phyloP scores from a whole-genome alignment of 2,329 filamentous ascomycete species.

The Zarea fungicola region DNA sequence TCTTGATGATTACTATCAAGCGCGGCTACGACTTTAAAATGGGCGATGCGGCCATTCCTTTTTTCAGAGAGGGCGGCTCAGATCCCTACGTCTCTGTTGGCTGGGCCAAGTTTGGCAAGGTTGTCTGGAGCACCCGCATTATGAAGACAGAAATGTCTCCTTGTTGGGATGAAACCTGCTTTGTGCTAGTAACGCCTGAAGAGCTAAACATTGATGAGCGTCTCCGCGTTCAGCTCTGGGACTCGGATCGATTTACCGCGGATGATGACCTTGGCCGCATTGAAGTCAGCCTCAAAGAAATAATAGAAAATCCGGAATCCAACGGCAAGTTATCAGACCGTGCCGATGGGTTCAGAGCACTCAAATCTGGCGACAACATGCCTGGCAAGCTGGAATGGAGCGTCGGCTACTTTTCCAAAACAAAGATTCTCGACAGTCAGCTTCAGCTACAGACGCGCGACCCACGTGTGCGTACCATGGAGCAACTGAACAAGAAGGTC shows the following conservation, averaged over 20 bases:
- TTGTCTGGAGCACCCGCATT: constrained; percentile 57
- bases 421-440: constrained; percentile 56
- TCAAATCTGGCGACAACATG: constrained; percentile 62
- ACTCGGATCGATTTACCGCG: constrained; percentile 65
- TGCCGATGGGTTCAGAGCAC: constrained; percentile 59
- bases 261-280: constrained; percentile 72
- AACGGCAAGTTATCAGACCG: constrained; percentile 59
- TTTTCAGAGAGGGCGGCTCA: constrained; percentile 54
- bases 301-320: constrained; percentile 56
- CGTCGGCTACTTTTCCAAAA: constrained; percentile 67
- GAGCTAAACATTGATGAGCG: constrained; percentile 68
- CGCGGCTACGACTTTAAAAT: constrained; percentile 66
- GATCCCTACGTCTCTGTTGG: constrained; percentile 68
- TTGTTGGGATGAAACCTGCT: constrained; percentile 65
- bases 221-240: constrained; percentile 67
- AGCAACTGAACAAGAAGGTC: constrained; percentile 56
- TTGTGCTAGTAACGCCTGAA: constrained; percentile 63
- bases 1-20: constrained; percentile 62
- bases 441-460: constrained; percentile 57
- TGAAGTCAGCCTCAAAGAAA: constrained; percentile 59
- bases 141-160: constrained; percentile 62
- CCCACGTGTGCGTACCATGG: constrained; percentile 48
- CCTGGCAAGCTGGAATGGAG: constrained; percentile 65
- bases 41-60: constrained; percentile 59
- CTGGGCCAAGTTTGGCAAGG: constrained; percentile 72